A percentile compares a stretch with the other conserved stretches of the same genome.
phyloP scores from a whole-genome alignment of 768 basidiomycete species.

The Phlebiopsis gigantea region DNA sequence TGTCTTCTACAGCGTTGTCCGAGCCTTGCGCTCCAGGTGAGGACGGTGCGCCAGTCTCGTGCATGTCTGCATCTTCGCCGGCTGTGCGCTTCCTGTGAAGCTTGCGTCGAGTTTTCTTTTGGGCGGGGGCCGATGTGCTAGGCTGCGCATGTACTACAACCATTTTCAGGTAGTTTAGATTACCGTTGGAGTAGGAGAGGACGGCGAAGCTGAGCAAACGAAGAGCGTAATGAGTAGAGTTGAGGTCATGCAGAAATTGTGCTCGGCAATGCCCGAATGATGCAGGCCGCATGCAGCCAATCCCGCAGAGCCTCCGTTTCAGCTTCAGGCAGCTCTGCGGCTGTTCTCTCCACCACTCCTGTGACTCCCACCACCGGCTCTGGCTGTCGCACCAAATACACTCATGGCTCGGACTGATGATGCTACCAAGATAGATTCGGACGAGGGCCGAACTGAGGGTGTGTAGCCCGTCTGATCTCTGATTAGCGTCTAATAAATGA shows the following conservation, averaged over 20 bases:
- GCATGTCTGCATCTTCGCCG: constrained; percentile 13
- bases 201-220: background rate
- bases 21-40: background rate
- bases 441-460: constrained; percentile 33
- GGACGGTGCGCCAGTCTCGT: constrained; percentile 12
- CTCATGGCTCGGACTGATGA: constrained; percentile 6
- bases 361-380: background rate
- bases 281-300: background rate
- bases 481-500: background rate
- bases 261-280: constrained; percentile 6
- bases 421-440: constrained; percentile 20
- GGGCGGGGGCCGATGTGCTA: constrained; percentile 24
- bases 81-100: constrained; percentile 33
- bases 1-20: constrained; percentile 36
- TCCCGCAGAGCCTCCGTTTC: background rate
- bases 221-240: background rate
- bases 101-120: constrained; percentile 42
- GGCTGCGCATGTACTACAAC: constrained; percentile 35
- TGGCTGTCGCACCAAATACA: constrained; percentile 3
- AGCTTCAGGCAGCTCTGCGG: background rate
- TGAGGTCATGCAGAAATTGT: constrained; percentile 5
- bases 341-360: background rate
- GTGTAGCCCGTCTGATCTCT: background rate
- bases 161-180: constrained; percentile 23
- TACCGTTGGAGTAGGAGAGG: background rate